These are phyloP conservation scores for Pulveroboletus sp. DNA, from an alignment of 768 basidiomycete genomes.

Conservation along the genomic window DNA sequence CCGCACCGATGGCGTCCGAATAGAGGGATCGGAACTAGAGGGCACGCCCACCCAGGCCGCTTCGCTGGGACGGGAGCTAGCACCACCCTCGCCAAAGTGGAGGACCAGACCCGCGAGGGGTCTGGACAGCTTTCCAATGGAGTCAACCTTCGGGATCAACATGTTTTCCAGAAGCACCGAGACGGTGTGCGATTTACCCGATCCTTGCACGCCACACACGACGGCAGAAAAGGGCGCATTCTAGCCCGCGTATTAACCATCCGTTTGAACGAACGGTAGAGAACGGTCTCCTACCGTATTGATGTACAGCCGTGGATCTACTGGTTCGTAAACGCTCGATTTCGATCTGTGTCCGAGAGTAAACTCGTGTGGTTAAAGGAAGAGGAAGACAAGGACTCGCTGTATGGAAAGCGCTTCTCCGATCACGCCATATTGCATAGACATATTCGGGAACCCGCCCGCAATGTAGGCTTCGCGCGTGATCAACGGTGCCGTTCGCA, in stretches of 20 bases:
- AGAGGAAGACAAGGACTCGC: slow-evolving; percentile 17
- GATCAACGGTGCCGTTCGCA: slow-evolving; percentile 44
- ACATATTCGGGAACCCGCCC: slow-evolving; percentile 20
- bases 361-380: not conserved
- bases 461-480: slow-evolving; percentile 41
- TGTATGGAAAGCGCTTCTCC: slow-evolving; percentile 34
- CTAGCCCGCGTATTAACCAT: slow-evolving; percentile 27
- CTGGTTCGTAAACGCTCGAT: slow-evolving; percentile 24
- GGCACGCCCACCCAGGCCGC: slow-evolving; percentile 53
- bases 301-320: slow-evolving; percentile 53
- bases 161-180: slow-evolving; percentile 64
- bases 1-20: slow-evolving; percentile 26
- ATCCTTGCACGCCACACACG: slow-evolving; percentile 70
- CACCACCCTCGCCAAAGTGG: slow-evolving; percentile 62
- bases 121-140: slow-evolving; percentile 47
- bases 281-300: slow-evolving; percentile 48
- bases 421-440: slow-evolving; percentile 56
- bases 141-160: slow-evolving; percentile 46
- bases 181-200: slow-evolving; percentile 68
- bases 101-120: slow-evolving; percentile 58
- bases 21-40: slow-evolving; percentile 22
- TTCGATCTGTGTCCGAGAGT: slow-evolving; percentile 27
- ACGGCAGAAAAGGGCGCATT: slow-evolving; percentile 68
- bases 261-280: not conserved
- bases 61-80: slow-evolving; percentile 52